Percentiles rank a stretch among this genome's conserved stretches.
These are phyloP conservation scores for Akanthomyces lecanii DNA, from an alignment of 2,329 filamentous ascomycete genomes.

Conservation along the genomic window DNA sequence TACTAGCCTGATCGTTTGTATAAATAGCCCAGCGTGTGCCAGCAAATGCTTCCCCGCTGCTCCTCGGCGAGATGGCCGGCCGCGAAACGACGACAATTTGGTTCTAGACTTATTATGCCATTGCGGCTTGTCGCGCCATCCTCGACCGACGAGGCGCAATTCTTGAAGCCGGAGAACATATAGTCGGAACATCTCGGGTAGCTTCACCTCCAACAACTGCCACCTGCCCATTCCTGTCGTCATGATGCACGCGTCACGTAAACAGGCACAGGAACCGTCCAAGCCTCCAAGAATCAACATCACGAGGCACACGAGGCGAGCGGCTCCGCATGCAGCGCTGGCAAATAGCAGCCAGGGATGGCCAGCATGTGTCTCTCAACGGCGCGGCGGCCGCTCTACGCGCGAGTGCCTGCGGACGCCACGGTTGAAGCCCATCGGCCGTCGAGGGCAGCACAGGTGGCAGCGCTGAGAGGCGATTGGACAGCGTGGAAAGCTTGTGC, in stretches of 20 bases:
- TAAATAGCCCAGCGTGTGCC: too few species aligned
- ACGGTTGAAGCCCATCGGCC: slow-evolving; percentile 13
- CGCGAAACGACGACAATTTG: background rate
- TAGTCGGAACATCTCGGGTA: background rate
- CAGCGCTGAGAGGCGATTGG: slow-evolving; percentile 27
- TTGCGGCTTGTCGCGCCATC: background rate
- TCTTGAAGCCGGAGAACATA: background rate
- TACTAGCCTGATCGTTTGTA: too few species aligned
- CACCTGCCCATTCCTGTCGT: background rate
- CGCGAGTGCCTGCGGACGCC: background rate
- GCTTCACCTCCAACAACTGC: background rate
- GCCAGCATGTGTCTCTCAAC: slow-evolving; percentile 2
- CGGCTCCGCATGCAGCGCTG: background rate
- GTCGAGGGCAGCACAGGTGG: slow-evolving; percentile 25
- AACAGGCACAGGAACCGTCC: background rate
- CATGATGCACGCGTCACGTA: slow-evolving; percentile 6
- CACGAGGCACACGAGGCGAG: slow-evolving; percentile 6
- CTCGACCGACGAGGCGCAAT: too few species aligned
- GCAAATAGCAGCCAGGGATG: slow-evolving; percentile 7
- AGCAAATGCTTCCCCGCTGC: background rate
- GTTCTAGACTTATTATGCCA: background rate
- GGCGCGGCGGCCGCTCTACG: background rate
- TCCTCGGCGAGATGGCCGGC: background rate
- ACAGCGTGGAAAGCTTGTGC: background rate
- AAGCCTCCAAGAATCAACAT: slow-evolving; percentile 6